Evolutionary conservation across 139 green algal species (phyloP), one percentile per base, ranked within the genome.

Genomic region (Pseudopediastrum boryanum): DNA sequence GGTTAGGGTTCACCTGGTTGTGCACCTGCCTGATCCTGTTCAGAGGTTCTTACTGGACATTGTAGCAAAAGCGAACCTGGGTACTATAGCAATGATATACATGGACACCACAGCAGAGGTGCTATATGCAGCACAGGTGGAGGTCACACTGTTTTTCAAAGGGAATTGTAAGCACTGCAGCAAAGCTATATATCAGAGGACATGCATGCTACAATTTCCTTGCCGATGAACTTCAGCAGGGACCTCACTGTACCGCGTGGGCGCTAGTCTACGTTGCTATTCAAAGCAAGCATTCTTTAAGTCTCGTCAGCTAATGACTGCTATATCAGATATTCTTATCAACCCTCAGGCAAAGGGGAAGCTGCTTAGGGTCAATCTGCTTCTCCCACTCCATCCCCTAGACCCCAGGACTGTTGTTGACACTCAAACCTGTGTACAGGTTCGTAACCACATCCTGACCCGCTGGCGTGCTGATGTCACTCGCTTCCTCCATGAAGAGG

Each of bases 371-470:
- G 13, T 35, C 42, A 27, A 25, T 52, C 44, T 36, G 46, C 63
- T 6, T 72, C 4, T 50, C 13, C 1, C 27, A 1, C n/a, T n/a
- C n/a, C n/a, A n/a, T n/a, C n/a, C n/a, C n/a, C n/a, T n/a, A n/a
- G n/a, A n/a, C n/a, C n/a, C n/a, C n/a, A n/a, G n/a, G n/a, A n/a
- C n/a, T n/a, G n/a, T n/a, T n/a, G n/a, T n/a, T n/a, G n/a, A n/a
- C n/a, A n/a, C n/a, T n/a, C n/a, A n/a, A n/a, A n/a, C n/a, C n/a
- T n/a, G n/a, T n/a, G n/a, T n/a, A 6, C 83, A 92, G 82, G 84
- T 95, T 13, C 85, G 93, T 50, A 98, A 98, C 83, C 75, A 86
- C 43, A 59, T 93, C 39, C 52, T 91, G 48, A 74, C 87, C 21
- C 72, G 70, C 43, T 92, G 89, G 89, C 85, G 87, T 1, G 31